These are phyloP conservation scores for Pythium sukuiense DNA, from an alignment of 352 stramenopile genomes.

Conservation along the genomic window DNA sequence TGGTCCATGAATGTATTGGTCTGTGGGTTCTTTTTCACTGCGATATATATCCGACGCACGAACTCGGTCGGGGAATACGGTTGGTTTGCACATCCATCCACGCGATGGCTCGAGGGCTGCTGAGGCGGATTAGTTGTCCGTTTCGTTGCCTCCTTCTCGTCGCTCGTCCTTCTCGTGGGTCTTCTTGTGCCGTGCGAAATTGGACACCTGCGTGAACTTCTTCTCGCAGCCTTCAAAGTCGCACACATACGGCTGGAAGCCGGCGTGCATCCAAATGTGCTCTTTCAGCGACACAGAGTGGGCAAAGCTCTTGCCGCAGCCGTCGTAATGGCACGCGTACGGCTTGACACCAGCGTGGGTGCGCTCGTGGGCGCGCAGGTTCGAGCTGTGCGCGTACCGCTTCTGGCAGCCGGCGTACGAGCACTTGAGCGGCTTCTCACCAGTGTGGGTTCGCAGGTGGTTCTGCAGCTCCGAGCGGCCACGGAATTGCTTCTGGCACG, in stretches of 20 bases:
- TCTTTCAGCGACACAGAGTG: conserved; percentile 91
- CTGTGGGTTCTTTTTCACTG: not conserved
- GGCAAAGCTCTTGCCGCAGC: conserved; percentile 89
- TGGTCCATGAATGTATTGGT: conserved; percentile 1
- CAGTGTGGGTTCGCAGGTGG: conserved; percentile 89
- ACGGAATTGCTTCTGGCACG: conserved; percentile 85
- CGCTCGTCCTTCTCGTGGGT: conserved; percentile 80
- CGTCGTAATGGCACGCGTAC: conserved; percentile 89
- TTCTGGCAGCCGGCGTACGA: conserved; percentile 86
- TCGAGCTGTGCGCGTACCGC: conserved; percentile 89
- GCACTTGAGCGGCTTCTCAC: conserved; percentile 89
- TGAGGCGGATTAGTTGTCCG: conserved; percentile 9
- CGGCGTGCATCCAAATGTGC: conserved; percentile 91
- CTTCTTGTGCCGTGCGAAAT: conserved; percentile 88
- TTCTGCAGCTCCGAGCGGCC: conserved; percentile 83
- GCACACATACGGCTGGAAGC: conserved; percentile 91
- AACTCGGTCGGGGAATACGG: not conserved
- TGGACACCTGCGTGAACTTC: conserved; percentile 89
- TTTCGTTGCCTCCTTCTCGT: conserved; percentile 29
- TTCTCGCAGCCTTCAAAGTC: conserved; percentile 88
- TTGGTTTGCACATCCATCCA: conserved; percentile 6
- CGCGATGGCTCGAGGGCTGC: not conserved
- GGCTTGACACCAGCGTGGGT: conserved; percentile 90
- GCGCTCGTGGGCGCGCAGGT: conserved; percentile 89
- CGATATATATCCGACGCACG: conserved; percentile 1